These are phyloP conservation scores for Malassezia equina DNA, from an alignment of 1,284 basidiomycete species.

Conservation along the genomic window DNA sequence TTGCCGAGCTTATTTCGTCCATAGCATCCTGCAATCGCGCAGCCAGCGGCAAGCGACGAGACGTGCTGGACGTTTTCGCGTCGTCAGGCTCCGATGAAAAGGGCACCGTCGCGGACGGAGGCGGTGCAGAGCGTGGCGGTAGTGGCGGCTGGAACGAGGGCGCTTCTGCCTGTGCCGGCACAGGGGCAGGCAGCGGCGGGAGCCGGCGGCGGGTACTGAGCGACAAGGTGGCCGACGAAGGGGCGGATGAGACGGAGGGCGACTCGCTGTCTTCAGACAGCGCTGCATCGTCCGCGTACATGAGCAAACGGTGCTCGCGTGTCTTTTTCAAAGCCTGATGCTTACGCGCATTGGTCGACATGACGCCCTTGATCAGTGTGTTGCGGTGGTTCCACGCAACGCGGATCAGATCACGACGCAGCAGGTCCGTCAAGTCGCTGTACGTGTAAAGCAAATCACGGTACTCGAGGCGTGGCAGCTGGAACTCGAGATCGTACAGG, in stretches of 20 bases:
- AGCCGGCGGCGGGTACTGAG: background rate
- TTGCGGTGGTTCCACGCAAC: slow-evolving; percentile 44
- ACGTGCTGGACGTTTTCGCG: background rate
- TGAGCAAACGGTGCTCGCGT: slow-evolving; percentile 11
- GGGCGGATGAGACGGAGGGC: background rate
- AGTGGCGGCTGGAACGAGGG: background rate
- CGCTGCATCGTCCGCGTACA: background rate
- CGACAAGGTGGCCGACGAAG: background rate
- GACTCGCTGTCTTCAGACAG: background rate
- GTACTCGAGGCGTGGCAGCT: slow-evolving; percentile 59
- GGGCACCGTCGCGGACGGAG: too few relatives aligned
- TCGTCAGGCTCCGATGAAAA: background rate
- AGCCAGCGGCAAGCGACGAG: background rate
- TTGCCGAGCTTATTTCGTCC: background rate
- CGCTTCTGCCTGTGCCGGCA: background rate
- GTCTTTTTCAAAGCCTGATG: slow-evolving; percentile 7
- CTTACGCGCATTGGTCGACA: slow-evolving; percentile 22
- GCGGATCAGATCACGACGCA: slow-evolving; percentile 42
- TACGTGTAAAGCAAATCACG: slow-evolving; percentile 72
- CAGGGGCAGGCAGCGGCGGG: background rate
- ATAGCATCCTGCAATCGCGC: background rate
- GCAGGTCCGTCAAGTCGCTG: slow-evolving; percentile 35
- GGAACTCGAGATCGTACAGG: slow-evolving; percentile 53
- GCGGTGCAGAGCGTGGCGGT: background rate
- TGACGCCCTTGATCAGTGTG: slow-evolving; percentile 36